Conservation (phyloP, 2,329 filamentous ascomycete genomes). For the Hymenoscyphus fraxineus region DNA sequence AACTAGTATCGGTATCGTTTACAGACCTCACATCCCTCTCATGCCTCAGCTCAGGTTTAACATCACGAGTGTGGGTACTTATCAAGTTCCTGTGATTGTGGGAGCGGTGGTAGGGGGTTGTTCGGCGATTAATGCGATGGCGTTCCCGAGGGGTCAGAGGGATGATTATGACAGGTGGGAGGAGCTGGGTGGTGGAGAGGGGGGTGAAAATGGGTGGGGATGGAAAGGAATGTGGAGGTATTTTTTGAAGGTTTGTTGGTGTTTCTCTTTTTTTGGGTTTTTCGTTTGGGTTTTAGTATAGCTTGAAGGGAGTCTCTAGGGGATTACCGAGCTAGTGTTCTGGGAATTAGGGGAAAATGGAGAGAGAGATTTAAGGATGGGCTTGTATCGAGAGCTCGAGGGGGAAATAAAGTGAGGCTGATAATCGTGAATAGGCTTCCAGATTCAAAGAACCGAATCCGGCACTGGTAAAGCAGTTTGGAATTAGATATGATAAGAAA, state of each 20-base stretch:
- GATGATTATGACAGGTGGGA: slow-evolving; percentile 8
- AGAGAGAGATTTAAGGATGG: too few relatives aligned
- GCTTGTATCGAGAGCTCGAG: too few relatives aligned
- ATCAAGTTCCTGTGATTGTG: neutral
- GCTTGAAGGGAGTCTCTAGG: neutral
- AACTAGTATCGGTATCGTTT: neutral
- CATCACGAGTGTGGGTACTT: neutral
- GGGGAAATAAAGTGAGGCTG: neutral
- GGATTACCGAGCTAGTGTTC: neutral
- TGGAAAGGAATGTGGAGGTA: slow-evolving; percentile 3
- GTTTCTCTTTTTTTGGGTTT: neutral
- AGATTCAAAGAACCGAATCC: neutral
- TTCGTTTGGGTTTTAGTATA: too few relatives aligned
- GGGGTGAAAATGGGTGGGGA: neutral
- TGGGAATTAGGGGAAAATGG: neutral
- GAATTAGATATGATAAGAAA: neutral
- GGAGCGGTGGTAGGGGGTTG: slow-evolving; percentile 3
- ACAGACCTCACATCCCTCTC: neutral
- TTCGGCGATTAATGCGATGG: slow-evolving; percentile 7
- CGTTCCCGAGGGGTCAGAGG: neutral
- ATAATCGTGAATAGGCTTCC: neutral
- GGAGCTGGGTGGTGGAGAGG: neutral
- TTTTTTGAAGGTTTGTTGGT: slow-evolving; percentile 8
- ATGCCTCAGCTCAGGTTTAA: neutral
- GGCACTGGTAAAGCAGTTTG: neutral